phyloP scores from a whole-genome alignment of 2,329 filamentous ascomycete genomes.

The Meredithiella fracta region DNA sequence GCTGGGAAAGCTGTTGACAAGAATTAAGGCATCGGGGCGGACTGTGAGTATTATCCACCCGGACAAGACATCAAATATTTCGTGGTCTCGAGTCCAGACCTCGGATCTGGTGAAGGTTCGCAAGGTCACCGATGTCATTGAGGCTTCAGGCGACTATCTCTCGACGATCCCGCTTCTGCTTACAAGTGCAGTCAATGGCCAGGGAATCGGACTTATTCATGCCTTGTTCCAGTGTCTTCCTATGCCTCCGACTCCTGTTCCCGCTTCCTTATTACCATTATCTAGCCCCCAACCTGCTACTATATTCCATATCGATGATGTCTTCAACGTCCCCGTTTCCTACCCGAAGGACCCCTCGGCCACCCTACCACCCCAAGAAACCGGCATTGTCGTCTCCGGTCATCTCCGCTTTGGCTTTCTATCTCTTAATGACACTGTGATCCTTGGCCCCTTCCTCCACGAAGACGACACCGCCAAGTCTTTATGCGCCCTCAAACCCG shows the following conservation, averaged over 20 bases:
- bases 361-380: slow-evolving; percentile 21
- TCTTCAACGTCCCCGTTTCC: slow-evolving; percentile 58
- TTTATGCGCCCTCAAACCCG: slow-evolving; percentile 20
- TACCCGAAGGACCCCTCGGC: slow-evolving; percentile 22
- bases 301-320: slow-evolving; percentile 81
- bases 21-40: slow-evolving; percentile 59
- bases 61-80: slow-evolving; percentile 30
- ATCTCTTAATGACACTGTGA: slow-evolving; percentile 58
- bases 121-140: slow-evolving; percentile 35
- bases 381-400: slow-evolving; percentile 66
- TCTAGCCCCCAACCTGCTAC: slow-evolving; percentile 41
- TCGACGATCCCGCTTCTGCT: slow-evolving; percentile 64
- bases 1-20: slow-evolving; percentile 56
- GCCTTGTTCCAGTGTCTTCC: slow-evolving; percentile 64
- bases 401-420: slow-evolving; percentile 66
- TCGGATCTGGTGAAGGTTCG: slow-evolving; percentile 42
- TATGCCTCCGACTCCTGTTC: slow-evolving; percentile 31
- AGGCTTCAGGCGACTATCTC: slow-evolving; percentile 23
- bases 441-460: slow-evolving; percentile 61
- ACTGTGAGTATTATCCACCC: slow-evolving; percentile 56
- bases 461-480: slow-evolving; percentile 24
- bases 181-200: slow-evolving; percentile 73
- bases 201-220: slow-evolving; percentile 66
- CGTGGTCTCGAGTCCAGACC: slow-evolving; percentile 39
- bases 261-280: slow-evolving; percentile 20